Evolutionary conservation across 805 yeast genomes (phyloP).

Genomic region (Suhomyces tanzawaensis): DNA sequence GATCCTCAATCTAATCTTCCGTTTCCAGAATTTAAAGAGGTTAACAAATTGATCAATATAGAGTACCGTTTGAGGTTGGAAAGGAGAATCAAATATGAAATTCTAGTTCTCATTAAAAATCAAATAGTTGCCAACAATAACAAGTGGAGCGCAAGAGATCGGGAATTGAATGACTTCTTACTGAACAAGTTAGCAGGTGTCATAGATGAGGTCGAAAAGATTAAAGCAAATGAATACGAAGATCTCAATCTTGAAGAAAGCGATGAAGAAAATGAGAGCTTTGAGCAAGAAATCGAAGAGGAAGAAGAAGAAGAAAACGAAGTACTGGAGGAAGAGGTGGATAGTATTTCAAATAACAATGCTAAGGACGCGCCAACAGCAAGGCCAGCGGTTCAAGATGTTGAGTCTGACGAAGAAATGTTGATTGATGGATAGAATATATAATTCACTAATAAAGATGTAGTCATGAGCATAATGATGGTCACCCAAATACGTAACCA

Average conservation of each 20-base stretch:
- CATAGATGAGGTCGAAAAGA: constrained; percentile 26
- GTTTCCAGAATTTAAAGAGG: constrained; percentile 25
- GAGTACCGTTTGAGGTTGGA: constrained; percentile 33
- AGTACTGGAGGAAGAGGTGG: constrained; percentile 13
- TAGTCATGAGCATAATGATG: no score
- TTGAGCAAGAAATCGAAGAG: constrained; percentile 17
- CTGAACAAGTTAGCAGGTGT: constrained; percentile 23
- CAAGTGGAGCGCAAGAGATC: constrained; percentile 36
- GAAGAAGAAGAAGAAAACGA: constrained; percentile 19
- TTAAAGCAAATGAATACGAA: constrained; percentile 28
- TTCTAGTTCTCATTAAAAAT: constrained; percentile 29
- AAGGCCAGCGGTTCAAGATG: not conserved
- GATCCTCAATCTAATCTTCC: constrained; percentile 23
- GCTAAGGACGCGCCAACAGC: not conserved
- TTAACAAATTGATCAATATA: constrained; percentile 29
- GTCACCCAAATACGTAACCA: not conserved
- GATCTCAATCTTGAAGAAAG: constrained; percentile 23
- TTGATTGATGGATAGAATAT: constrained; percentile 7
- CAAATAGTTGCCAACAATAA: constrained; percentile 29
- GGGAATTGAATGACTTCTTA: constrained; percentile 29
- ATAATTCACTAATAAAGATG: not conserved
- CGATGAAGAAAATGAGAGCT: constrained; percentile 18
- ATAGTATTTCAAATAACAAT: not conserved
- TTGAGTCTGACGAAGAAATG: constrained; percentile 10
- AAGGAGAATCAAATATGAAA: constrained; percentile 34